Percentiles rank a stretch among this genome's conserved stretches.
These are phyloP conservation scores for Colletotrichum magnum DNA, from an alignment of 2,329 filamentous ascomycete species.

Conservation along the genomic window DNA sequence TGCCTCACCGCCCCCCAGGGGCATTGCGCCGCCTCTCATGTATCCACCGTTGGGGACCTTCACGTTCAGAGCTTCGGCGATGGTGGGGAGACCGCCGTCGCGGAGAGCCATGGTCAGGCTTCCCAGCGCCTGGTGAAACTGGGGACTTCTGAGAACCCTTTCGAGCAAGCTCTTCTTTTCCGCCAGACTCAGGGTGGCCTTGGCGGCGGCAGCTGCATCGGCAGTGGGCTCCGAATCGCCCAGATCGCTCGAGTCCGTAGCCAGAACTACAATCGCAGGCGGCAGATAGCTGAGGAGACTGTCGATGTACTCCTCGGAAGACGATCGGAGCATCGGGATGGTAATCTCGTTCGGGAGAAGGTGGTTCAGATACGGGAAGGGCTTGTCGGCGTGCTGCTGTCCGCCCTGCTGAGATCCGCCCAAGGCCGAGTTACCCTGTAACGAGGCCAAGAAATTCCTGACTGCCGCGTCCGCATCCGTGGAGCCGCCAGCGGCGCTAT, in stretches of 20 bases:
- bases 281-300: conserved; percentile 84
- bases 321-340: conserved; percentile 78
- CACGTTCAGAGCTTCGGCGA: conserved; percentile 87
- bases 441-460: conserved; percentile 88
- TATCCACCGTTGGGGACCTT: conserved; percentile 88
- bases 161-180: conserved; percentile 87
- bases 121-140: conserved; percentile 88
- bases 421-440: conserved; percentile 70
- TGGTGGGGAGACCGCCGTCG: conserved; percentile 90
- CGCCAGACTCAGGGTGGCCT: conserved; percentile 77
- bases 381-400: conserved; percentile 62
- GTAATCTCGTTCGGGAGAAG: conserved; percentile 85
- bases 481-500: conserved; percentile 44
- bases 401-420: conserved; percentile 50
- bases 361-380: conserved; percentile 88
- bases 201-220: conserved; percentile 79
- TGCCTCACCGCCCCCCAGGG: conserved; percentile 88
- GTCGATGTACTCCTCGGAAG: conserved; percentile 78
- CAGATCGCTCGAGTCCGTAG: conserved; percentile 73
- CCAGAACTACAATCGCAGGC: conserved; percentile 81
- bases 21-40: conserved; percentile 82
- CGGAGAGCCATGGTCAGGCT: conserved; percentile 90
- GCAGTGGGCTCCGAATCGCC: conserved; percentile 76
- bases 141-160: conserved; percentile 88
- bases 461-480: conserved; percentile 83